phyloP scores from a whole-genome alignment of 306 rosid species.

The Cicer bijugum region DNA sequence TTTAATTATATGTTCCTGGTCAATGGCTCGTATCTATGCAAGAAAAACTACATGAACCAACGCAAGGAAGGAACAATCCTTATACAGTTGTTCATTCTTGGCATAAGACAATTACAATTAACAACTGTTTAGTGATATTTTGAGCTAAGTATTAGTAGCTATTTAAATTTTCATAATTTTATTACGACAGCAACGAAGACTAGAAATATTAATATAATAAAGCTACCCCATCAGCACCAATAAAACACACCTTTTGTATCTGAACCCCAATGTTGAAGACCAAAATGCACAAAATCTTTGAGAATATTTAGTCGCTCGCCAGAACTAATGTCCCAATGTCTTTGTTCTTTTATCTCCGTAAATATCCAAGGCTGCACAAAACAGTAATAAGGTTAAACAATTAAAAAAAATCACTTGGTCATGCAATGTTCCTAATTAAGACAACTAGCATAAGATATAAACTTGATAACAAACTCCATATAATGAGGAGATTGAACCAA shows the following conservation, averaged over 20 bases:
- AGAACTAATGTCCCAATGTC: slow-evolving; percentile 95
- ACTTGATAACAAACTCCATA: slow-evolving; percentile 28
- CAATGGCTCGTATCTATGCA: background rate
- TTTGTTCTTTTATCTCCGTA: slow-evolving; percentile 94
- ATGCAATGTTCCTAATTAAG: slow-evolving; percentile 4
- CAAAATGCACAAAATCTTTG: slow-evolving; percentile 77
- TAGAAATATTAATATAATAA: slow-evolving; percentile 17
- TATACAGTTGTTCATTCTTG: background rate
- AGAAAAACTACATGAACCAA: background rate
- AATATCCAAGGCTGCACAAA: slow-evolving; percentile 88
- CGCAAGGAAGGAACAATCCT: background rate
- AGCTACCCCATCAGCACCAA: slow-evolving; percentile 10
- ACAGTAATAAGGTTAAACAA: slow-evolving; percentile 31
- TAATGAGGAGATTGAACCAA: slow-evolving; percentile 40
- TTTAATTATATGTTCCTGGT: no score
- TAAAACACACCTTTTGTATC: slow-evolving; percentile 76
- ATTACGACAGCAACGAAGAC: background rate
- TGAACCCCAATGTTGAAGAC: slow-evolving; percentile 96
- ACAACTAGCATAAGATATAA: slow-evolving; percentile 18
- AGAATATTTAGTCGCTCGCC: slow-evolving; percentile 80
- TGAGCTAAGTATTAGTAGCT: background rate
- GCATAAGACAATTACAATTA: background rate
- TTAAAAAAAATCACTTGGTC: background rate
- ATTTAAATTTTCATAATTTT: background rate
- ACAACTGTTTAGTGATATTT: background rate